phyloP scores from a whole-genome alignment of 2,329 filamentous ascomycete genomes.

The Acrocalymma vagum region DNA sequence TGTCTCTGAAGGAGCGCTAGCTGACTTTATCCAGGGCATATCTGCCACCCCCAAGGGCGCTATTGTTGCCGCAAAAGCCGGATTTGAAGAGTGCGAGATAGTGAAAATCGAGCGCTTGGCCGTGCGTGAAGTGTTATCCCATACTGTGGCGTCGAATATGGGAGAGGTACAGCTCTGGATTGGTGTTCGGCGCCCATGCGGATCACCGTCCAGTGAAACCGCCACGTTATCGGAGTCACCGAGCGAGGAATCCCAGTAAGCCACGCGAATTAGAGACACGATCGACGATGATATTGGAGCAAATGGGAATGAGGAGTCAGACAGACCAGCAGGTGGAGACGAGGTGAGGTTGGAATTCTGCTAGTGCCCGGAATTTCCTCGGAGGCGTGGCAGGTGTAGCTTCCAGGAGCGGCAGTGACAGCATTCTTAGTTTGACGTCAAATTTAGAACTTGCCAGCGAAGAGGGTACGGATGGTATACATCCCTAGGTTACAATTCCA shows the following conservation, averaged over 20 bases:
- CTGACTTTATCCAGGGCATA: conserved; percentile 22
- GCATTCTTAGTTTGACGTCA: no score
- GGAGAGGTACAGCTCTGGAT: conserved; percentile 27
- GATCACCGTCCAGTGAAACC: conserved; percentile 6
- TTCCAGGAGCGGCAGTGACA: no score
- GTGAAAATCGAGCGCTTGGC: conserved; percentile 22
- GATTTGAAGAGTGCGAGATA: conserved; percentile 34
- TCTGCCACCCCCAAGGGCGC: conserved; percentile 36
- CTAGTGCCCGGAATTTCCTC: no score
- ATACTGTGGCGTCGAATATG: conserved; percentile 3
- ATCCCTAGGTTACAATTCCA: no score
- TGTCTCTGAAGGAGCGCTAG: conserved; percentile 3
- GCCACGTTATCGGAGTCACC: conserved; percentile 11
- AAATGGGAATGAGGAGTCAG: no score
- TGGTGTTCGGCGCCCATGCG: conserved; percentile 15
- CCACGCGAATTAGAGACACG: no score
- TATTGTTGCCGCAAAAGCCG: conserved; percentile 30
- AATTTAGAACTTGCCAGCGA: no score
- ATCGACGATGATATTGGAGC: no score
- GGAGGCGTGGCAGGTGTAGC: no score
- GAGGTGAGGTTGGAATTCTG: no score
- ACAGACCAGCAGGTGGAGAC: no score
- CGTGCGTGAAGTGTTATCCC: conserved; percentile 5
- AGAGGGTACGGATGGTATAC: no score
- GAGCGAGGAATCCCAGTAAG: conserved; percentile 9